phyloP scores from a whole-genome alignment of 2,329 filamentous ascomycete genomes.

The Arthrinium phaeospermum region DNA sequence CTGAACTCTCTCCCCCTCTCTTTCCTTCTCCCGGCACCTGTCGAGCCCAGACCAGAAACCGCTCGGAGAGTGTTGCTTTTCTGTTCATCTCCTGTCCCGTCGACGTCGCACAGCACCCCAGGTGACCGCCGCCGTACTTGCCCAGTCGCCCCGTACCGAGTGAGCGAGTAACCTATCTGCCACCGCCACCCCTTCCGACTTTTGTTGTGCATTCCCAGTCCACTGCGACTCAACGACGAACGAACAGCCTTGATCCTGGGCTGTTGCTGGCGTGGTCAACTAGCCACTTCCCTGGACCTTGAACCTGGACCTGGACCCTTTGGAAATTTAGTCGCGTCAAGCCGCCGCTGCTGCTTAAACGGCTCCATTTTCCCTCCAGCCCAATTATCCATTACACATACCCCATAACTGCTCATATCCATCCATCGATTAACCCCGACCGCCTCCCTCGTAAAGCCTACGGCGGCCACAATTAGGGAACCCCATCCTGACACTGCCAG shows the following conservation, averaged over 20 bases:
- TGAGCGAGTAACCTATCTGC: not conserved
- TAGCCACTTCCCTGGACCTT: conserved; percentile 21
- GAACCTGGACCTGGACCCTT: conserved; percentile 19
- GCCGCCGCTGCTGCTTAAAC: conserved; percentile 8
- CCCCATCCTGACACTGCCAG: not conserved
- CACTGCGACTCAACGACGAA: not conserved
- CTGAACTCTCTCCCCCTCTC: not conserved
- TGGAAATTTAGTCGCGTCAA: conserved; percentile 18
- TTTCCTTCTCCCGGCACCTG: not conserved
- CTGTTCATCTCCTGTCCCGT: not conserved
- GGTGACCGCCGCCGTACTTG: no score
- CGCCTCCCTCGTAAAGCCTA: conserved; percentile 18
- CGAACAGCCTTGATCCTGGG: conserved; percentile 9
- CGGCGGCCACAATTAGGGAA: conserved; percentile 4
- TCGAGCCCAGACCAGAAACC: not conserved
- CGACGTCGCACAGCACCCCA: not conserved
- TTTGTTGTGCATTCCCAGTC: not conserved
- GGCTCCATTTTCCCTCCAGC: conserved; percentile 7
- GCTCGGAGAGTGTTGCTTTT: not conserved
- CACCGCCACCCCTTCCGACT: not conserved
- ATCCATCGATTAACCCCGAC: conserved; percentile 20
- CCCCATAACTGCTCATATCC: conserved; percentile 12
- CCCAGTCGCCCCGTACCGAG: not conserved
- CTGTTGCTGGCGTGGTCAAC: conserved; percentile 8
- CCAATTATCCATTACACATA: conserved; percentile 17